These are phyloP conservation scores for Coelastrella sp. DNA, from an alignment of 139 green algal species.

Conservation along the genomic window DNA sequence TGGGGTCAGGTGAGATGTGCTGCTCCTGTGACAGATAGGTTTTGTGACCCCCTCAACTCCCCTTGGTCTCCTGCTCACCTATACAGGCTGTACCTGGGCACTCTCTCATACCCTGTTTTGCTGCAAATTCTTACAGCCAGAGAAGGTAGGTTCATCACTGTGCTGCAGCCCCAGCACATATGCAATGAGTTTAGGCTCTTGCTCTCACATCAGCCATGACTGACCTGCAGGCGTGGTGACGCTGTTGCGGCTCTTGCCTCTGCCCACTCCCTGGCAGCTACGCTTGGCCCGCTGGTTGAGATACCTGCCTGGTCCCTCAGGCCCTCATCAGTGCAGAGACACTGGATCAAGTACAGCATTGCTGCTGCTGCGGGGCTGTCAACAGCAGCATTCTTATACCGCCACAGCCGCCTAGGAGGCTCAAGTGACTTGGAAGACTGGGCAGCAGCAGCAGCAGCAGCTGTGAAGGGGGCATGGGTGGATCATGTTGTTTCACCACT, in stretches of 20 bases:
- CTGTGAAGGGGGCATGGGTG: constrained; percentile 12
- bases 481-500: constrained; percentile 81
- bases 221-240: neutral
- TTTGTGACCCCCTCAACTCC: no score
- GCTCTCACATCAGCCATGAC: no score
- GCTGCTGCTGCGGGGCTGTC: constrained; percentile 30
- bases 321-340: constrained; percentile 62
- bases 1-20: neutral
- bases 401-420: constrained; percentile 79
- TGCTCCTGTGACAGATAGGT: no score
- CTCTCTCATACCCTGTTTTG: no score
- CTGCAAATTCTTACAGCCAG: no score
- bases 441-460: constrained; percentile 6
- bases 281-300: constrained; percentile 42
- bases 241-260: constrained; percentile 1
- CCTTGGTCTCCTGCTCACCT: no score
- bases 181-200: no score
- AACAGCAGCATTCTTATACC: constrained; percentile 68
- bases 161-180: no score
- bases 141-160: no score
- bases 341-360: constrained; percentile 80
- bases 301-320: constrained; percentile 51
- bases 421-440: constrained; percentile 84
- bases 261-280: neutral
- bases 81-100: no score